phyloP scores from a whole-genome alignment of 140 eudicot genomes.

The Cichorium intybus region DNA sequence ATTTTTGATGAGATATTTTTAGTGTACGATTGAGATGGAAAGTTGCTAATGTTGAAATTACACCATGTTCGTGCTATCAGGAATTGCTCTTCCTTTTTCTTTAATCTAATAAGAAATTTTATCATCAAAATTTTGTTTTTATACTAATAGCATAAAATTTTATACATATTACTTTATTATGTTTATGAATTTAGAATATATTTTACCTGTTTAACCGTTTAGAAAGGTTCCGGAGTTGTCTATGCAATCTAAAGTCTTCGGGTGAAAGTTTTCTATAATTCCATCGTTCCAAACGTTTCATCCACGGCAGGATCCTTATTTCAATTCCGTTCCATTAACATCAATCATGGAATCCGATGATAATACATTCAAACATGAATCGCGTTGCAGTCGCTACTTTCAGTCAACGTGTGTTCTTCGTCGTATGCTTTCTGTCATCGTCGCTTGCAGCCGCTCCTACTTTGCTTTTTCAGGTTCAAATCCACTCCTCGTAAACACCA shows the following conservation, averaged over 20 bases:
- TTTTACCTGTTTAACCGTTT: neutral
- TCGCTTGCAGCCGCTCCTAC: constrained; percentile 33
- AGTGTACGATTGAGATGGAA: no score
- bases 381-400: neutral
- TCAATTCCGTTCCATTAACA: neutral
- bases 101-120: no score
- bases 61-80: no score
- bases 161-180: neutral
- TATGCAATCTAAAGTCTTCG: neutral
- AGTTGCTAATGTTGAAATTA: no score
- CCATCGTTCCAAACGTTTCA: neutral
- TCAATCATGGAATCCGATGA: neutral
- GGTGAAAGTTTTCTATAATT: neutral
- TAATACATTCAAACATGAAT: constrained; percentile 1
- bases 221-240: neutral
- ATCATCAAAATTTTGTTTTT: no score
- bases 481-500: neutral
- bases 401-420: constrained; percentile 1
- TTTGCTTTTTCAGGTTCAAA: constrained; percentile 56
- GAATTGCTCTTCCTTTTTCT: no score
- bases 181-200: neutral
- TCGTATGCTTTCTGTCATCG: constrained; percentile 21
- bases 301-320: neutral
- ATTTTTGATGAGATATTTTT: no score
- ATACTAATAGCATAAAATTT: no score